These are phyloP conservation scores for Arachis monticola DNA, from an alignment of 331 rosid species.

Conservation along the genomic window DNA sequence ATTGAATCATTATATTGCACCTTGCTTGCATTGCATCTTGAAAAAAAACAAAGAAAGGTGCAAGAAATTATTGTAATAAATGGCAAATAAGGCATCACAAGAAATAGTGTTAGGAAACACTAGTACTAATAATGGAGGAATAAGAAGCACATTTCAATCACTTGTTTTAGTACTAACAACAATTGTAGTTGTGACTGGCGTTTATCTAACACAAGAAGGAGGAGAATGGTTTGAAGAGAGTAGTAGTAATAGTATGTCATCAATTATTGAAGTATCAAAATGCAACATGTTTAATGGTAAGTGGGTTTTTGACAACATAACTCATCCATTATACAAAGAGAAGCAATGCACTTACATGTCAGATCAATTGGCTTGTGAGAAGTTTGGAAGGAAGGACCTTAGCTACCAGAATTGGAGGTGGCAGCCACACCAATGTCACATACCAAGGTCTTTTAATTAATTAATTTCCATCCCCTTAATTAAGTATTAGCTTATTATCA, in stretches of 20 bases:
- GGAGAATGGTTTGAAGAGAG: slow-evolving; percentile 34
- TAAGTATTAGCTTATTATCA: no score
- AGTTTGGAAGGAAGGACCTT: slow-evolving; percentile 70
- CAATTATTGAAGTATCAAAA: slow-evolving; percentile 12
- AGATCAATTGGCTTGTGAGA: slow-evolving; percentile 84
- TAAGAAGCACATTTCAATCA: slow-evolving; percentile 61
- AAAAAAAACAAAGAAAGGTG: background rate
- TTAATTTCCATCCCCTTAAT: no score
- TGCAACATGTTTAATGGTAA: slow-evolving; percentile 68
- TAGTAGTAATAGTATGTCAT: background rate
- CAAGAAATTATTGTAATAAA: background rate
- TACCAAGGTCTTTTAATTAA: slow-evolving; percentile 57
- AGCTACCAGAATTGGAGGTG: slow-evolving; percentile 69
- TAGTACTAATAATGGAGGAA: slow-evolving; percentile 34
- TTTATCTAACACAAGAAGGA: slow-evolving; percentile 61
- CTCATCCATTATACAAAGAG: slow-evolving; percentile 76
- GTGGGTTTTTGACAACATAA: slow-evolving; percentile 74
- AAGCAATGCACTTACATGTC: slow-evolving; percentile 69
- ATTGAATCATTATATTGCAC: no score
- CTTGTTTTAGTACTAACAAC: slow-evolving; percentile 57
- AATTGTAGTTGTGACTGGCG: slow-evolving; percentile 47
- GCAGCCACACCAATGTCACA: slow-evolving; percentile 71
- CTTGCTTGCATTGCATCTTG: background rate
- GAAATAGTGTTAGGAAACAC: slow-evolving; percentile 36
- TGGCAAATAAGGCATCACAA: slow-evolving; percentile 41